These are phyloP conservation scores for Nannizziopsis arthrosporioides DNA, from an alignment of 2,329 filamentous ascomycete genomes.

Conservation along the genomic window DNA sequence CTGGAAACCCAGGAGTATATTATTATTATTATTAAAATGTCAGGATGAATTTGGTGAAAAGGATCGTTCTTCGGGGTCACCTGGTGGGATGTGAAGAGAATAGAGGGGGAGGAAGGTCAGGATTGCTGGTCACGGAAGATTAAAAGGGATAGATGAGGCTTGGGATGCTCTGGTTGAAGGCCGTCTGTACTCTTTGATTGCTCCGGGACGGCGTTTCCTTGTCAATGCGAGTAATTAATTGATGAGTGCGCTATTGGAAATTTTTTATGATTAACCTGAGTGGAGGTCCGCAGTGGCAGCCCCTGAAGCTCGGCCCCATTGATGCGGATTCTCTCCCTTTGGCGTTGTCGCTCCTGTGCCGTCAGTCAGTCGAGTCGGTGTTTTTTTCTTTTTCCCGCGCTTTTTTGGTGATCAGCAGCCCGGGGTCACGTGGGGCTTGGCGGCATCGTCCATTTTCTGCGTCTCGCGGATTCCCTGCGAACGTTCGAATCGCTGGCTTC, in stretches of 20 bases:
- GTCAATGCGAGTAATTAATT: background rate
- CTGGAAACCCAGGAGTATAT: slow-evolving; percentile 17
- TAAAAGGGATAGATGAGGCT: background rate
- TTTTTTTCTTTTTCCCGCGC: too few relatives aligned
- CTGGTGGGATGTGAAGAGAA: background rate
- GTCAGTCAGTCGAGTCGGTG: background rate
- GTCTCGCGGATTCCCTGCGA: too few relatives aligned
- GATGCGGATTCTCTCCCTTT: background rate
- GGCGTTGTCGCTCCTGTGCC: background rate
- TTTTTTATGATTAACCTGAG: background rate
- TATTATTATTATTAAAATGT: background rate
- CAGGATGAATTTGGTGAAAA: background rate
- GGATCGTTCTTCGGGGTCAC: slow-evolving; percentile 1
- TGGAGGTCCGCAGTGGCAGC: background rate
- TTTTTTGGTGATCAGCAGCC: too few relatives aligned
- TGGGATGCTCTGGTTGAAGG: background rate
- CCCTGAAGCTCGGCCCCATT: background rate
- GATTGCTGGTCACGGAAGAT: slow-evolving; percentile 9
- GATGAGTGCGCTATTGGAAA: too few relatives aligned
- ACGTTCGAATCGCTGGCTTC: too few relatives aligned
- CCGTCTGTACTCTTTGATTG: background rate
- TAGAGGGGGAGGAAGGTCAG: background rate
- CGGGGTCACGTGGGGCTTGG: too few relatives aligned
- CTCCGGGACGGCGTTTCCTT: background rate
- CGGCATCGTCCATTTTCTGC: too few relatives aligned